phyloP scores from a whole-genome alignment of 371 early-diverging fungal genomes.

The Mortierella sp. region DNA sequence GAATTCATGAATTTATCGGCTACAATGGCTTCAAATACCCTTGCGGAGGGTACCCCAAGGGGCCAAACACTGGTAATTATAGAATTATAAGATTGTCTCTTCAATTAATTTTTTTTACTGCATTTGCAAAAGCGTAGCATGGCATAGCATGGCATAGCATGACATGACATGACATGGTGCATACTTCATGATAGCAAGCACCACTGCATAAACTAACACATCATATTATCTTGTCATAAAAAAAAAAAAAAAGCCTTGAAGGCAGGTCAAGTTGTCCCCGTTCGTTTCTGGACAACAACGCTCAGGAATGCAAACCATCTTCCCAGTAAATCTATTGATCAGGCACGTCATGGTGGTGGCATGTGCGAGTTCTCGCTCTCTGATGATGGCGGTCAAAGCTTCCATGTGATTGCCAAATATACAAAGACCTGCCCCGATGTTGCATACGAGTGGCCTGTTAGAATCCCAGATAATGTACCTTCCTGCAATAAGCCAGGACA shows the following conservation, averaged over 20 bases:
- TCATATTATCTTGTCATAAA: not conserved
- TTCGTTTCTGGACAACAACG: conserved; percentile 46
- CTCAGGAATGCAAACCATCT: conserved; percentile 14
- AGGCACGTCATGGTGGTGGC: conserved; percentile 70
- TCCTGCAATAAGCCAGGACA: conserved; percentile 36
- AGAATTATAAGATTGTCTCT: not conserved
- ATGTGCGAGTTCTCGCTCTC: conserved; percentile 79
- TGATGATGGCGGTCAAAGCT: conserved; percentile 71
- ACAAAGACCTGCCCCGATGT: conserved; percentile 57
- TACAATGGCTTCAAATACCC: conserved; percentile 47
- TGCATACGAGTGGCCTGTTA: conserved; percentile 42
- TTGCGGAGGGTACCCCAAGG: conserved; percentile 37
- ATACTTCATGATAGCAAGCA: not conserved
- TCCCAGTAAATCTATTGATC: conserved; percentile 25
- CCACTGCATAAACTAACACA: too few species aligned
- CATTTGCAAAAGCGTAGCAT: too few species aligned
- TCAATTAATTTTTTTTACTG: too few species aligned
- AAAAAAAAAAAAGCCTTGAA: not conserved
- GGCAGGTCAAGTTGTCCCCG: conserved; percentile 52
- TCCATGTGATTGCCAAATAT: conserved; percentile 65
- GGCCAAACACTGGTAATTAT: conserved; percentile 37
- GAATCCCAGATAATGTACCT: conserved; percentile 44
- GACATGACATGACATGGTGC: too few species aligned
- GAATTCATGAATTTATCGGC: conserved; percentile 39
- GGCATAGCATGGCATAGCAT: too few species aligned